Conservation (phyloP, 164 flowering plant genomes). For the Liquidambar formosana region DNA sequence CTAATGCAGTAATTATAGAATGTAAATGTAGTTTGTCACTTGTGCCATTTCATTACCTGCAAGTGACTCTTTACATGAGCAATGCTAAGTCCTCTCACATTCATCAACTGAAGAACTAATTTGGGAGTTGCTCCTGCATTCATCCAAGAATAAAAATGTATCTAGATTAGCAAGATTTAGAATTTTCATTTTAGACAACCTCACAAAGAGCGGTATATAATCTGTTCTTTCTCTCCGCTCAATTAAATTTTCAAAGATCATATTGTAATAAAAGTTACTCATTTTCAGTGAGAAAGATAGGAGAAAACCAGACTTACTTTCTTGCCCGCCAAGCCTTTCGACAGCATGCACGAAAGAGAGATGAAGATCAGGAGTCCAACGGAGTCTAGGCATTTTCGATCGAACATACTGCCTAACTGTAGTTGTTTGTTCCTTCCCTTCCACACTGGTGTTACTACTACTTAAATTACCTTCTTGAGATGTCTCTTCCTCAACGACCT, state of each 20-base stretch:
- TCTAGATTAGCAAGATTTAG: neutral
- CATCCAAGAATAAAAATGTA: neutral
- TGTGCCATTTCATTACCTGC: conserved; percentile 32
- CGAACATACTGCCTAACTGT: conserved; percentile 37
- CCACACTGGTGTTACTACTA: conserved; percentile 3
- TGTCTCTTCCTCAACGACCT: neutral
- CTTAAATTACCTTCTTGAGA: neutral
- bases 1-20: neutral
- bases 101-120: conserved; percentile 52
- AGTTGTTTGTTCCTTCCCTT: conserved; percentile 1
- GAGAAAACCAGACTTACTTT: conserved; percentile 30
- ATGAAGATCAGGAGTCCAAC: conserved; percentile 53
- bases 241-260: neutral
- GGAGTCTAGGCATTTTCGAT: conserved; percentile 42
- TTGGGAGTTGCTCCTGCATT: conserved; percentile 51
- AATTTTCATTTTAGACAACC: neutral
- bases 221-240: neutral
- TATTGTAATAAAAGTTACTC: too few relatives aligned
- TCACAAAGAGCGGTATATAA: too few relatives aligned
- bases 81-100: conserved; percentile 50
- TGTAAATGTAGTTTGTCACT: too few relatives aligned
- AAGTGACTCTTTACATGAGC: conserved; percentile 60
- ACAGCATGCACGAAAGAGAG: conserved; percentile 41
- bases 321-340: conserved; percentile 46
- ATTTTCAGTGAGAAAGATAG: neutral